Conservation (phyloP, 495 filamentous ascomycete genomes). For the Trichoderma asperelloides region DNA sequence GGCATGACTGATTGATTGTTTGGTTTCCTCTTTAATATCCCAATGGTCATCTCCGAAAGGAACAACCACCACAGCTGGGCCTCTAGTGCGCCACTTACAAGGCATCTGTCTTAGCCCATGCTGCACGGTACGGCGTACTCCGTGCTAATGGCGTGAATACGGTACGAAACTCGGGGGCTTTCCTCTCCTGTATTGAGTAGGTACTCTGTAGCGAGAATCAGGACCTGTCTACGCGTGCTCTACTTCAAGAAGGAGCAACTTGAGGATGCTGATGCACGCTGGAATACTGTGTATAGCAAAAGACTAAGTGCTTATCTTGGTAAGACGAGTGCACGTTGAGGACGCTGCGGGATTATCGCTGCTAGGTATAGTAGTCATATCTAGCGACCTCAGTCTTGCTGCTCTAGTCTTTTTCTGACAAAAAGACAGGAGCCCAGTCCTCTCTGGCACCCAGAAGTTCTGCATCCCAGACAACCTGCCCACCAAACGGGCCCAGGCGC, state of each 20-base stretch:
- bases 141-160: neutral
- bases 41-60: conserved; percentile 1
- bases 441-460: neutral
- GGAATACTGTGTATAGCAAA: neutral
- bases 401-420: neutral
- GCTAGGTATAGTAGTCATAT: neutral
- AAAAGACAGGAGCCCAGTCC: neutral
- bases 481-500: neutral
- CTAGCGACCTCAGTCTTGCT: neutral
- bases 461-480: neutral
- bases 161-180: neutral
- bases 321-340: neutral
- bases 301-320: neutral
- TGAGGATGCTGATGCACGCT: neutral
- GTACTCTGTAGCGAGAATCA: neutral
- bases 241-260: neutral
- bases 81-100: neutral
- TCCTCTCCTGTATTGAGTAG: neutral
- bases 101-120: neutral
- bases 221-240: neutral
- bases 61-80: neutral
- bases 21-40: neutral
- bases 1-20: neutral
- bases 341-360: neutral
- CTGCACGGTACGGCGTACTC: neutral